These are phyloP conservation scores for Syzygium oleosum DNA, from an alignment of 345 rosid species.

Conservation along the genomic window DNA sequence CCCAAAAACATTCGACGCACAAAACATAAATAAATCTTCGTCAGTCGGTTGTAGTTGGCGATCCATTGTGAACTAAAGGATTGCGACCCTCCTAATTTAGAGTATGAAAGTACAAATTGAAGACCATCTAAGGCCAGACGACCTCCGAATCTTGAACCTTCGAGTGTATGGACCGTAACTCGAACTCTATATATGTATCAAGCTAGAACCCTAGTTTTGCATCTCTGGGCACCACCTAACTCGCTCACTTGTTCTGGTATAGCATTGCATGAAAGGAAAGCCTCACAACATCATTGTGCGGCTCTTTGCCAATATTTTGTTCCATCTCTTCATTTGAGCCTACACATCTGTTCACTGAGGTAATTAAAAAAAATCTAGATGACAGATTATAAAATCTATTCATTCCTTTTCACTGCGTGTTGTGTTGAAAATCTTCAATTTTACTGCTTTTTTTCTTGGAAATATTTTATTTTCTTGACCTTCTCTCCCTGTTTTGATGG, in stretches of 20 bases:
- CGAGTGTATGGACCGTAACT: background rate
- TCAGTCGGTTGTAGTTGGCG: background rate
- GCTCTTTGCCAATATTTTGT: background rate
- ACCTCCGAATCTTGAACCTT: background rate
- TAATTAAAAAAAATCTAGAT: background rate
- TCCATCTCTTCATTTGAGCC: background rate
- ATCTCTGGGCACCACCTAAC: background rate
- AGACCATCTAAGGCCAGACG: background rate
- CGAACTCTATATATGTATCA: background rate
- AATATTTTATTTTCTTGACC: background rate
- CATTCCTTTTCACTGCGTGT: background rate
- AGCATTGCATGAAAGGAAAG: background rate
- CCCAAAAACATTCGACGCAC: background rate
- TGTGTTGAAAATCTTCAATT: background rate
- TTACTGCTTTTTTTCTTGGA: background rate
- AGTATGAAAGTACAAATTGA: background rate
- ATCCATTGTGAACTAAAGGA: background rate
- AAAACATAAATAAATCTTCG: background rate
- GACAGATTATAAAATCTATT: background rate
- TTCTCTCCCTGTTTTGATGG: background rate
- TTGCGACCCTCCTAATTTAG: background rate
- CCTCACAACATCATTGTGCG: background rate
- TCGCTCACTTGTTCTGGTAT: background rate
- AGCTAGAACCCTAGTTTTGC: background rate
- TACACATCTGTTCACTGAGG: background rate